Percentiles rank a stretch among this genome's conserved stretches.
These are phyloP conservation scores for Bolboschoenoplectus hybrid DNA, from an alignment of 202 grass and related monocot species.

Conservation along the genomic window DNA sequence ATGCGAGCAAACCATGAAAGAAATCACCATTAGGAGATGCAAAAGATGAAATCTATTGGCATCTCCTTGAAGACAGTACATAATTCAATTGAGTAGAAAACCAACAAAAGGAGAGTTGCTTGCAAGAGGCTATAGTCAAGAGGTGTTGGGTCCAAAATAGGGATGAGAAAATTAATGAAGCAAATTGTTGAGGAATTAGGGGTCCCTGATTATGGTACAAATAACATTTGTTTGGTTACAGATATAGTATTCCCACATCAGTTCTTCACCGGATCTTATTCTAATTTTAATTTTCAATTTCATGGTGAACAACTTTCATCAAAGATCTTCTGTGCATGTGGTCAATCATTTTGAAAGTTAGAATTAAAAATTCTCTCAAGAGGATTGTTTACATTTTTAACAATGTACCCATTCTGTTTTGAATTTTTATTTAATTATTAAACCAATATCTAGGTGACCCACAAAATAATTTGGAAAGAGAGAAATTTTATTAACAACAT, in stretches of 20 bases:
- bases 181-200: neutral
- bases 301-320: constrained; percentile 24
- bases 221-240: neutral
- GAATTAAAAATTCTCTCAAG: neutral
- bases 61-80: constrained; percentile 17
- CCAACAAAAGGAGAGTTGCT: neutral
- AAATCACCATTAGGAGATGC: constrained; percentile 14
- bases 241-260: neutral
- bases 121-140: neutral
- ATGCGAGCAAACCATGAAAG: constrained; percentile 21
- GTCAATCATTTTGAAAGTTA: neutral
- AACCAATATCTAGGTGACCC: neutral
- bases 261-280: neutral
- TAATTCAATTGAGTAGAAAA: constrained; percentile 1
- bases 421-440: neutral
- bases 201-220: neutral
- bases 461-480: neutral
- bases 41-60: neutral
- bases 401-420: neutral
- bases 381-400: neutral
- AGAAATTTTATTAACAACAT: neutral
- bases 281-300: neutral
- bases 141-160: neutral
- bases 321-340: neutral
- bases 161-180: neutral